phyloP scores from a whole-genome alignment of 441 rosid species.

The Erodium texanum region DNA sequence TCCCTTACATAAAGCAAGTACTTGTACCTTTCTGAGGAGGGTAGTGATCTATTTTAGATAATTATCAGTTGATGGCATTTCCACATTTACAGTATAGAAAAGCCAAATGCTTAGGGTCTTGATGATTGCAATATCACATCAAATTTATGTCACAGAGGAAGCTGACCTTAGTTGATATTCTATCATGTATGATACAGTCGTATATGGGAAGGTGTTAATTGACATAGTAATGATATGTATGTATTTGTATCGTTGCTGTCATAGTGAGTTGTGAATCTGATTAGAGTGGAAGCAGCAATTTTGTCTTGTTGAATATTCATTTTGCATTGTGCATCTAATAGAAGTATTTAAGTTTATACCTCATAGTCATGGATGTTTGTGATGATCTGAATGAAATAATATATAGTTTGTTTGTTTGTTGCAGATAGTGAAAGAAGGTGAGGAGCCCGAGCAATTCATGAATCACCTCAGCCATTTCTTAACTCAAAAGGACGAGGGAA shows the following conservation, averaged over 20 bases:
- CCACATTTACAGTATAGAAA: neutral
- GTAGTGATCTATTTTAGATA: too few relatives aligned
- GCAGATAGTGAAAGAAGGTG: constrained; percentile 38
- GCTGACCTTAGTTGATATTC: too few relatives aligned
- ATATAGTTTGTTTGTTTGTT: neutral
- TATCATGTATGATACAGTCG: too few relatives aligned
- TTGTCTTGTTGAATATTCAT: too few relatives aligned
- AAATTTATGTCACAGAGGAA: too few relatives aligned
- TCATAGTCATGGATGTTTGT: neutral
- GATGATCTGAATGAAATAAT: constrained; percentile 10
- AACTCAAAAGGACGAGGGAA: constrained; percentile 18
- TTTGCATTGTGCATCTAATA: too few relatives aligned
- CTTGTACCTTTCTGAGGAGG: too few relatives aligned
- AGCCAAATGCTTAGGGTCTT: neutral
- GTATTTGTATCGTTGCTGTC: neutral
- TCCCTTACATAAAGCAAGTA: neutral
- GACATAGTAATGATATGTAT: neutral
- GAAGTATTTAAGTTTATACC: too few relatives aligned
- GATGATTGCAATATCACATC: neutral
- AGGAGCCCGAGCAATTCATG: constrained; percentile 38
- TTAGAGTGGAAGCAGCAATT: too few relatives aligned
- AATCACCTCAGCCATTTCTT: constrained; percentile 25
- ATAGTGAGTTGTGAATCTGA: neutral
- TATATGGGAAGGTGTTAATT: too few relatives aligned
- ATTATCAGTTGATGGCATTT: neutral